Percentiles rank a stretch among this genome's conserved stretches.
Conservation (phyloP, 768 basidiomycete species). For the Hirschioporus abietinus region DNA sequence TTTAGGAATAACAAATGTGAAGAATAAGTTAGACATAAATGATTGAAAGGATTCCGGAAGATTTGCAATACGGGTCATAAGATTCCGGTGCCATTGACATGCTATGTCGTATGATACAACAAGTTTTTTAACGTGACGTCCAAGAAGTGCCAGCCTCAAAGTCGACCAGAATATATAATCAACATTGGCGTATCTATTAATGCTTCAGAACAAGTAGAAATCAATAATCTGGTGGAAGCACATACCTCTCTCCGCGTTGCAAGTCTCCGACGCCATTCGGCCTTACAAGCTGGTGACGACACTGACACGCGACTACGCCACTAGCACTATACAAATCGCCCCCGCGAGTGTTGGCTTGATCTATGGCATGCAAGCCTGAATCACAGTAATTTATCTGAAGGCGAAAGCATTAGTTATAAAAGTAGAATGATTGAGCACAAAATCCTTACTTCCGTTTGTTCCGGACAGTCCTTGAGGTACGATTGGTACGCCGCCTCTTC, state of each 20-base stretch:
- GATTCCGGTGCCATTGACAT: constrained; percentile 7
- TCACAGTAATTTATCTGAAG: constrained; percentile 13
- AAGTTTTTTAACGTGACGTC: not conserved
- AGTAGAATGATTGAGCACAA: not conserved
- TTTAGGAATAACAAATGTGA: constrained; percentile 19
- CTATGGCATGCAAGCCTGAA: constrained; percentile 14
- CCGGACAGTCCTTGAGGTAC: constrained; percentile 11
- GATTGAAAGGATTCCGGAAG: not conserved
- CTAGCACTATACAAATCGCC: constrained; percentile 9
- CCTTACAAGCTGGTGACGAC: constrained; percentile 20
- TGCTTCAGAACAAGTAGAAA: not conserved
- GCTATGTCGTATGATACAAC: constrained; percentile 20
- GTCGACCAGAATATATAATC: constrained; percentile 17
- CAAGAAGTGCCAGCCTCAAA: not conserved
- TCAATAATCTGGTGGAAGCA: too few species aligned
- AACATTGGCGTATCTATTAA: constrained; percentile 18
- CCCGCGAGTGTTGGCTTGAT: constrained; percentile 12
- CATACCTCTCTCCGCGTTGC: constrained; percentile 23
- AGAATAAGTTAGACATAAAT: not conserved
- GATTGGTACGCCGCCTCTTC: constrained; percentile 17
- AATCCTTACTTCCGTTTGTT: constrained; percentile 19
- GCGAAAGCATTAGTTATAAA: not conserved
- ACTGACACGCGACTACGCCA: constrained; percentile 14
- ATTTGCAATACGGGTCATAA: not conserved
- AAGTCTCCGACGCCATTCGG: constrained; percentile 21